Conservation (phyloP, 192 early-diverging fungal genomes). For the Backusella psychrophila region DNA sequence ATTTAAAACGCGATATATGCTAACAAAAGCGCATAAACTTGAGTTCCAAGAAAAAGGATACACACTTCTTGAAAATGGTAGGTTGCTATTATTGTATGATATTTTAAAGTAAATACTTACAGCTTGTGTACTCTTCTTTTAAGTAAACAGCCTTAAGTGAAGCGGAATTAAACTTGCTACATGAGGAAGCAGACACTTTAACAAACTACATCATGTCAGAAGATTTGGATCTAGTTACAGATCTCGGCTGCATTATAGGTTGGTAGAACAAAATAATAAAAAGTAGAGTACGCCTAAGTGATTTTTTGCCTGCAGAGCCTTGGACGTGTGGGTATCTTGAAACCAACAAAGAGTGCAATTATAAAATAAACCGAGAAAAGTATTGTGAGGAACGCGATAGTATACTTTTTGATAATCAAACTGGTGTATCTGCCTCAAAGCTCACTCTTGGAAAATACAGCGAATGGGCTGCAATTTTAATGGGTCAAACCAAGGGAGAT, state of each 20-base stretch:
- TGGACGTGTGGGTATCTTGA: constrained; percentile 34
- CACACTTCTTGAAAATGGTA: constrained; percentile 4
- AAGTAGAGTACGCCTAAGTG: neutral
- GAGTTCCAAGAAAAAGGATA: constrained; percentile 1
- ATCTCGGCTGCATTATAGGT: constrained; percentile 38
- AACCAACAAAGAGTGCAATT: neutral
- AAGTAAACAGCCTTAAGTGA: constrained; percentile 11
- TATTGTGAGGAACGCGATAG: constrained; percentile 24
- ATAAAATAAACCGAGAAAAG: constrained; percentile 8
- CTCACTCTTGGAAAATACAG: constrained; percentile 6
- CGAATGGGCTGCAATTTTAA: constrained; percentile 12
- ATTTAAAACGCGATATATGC: neutral
- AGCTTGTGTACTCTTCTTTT: neutral
- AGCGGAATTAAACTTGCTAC: constrained; percentile 9
- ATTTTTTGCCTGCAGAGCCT: constrained; percentile 20
- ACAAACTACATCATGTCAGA: constrained; percentile 28
- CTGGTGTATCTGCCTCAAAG: neutral
- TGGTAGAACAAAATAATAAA: neutral
- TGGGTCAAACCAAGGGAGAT: neutral
- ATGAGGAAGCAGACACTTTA: constrained; percentile 31
- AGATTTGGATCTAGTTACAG: constrained; percentile 27
- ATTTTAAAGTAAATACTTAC: neutral
- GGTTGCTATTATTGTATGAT: no score
- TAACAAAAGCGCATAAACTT: neutral
- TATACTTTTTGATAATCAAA: constrained; percentile 11